Evolutionary conservation across 257 asterid species (phyloP), one percentile per base, ranked within the genome.

Genomic region (Plantago ovata): DNA sequence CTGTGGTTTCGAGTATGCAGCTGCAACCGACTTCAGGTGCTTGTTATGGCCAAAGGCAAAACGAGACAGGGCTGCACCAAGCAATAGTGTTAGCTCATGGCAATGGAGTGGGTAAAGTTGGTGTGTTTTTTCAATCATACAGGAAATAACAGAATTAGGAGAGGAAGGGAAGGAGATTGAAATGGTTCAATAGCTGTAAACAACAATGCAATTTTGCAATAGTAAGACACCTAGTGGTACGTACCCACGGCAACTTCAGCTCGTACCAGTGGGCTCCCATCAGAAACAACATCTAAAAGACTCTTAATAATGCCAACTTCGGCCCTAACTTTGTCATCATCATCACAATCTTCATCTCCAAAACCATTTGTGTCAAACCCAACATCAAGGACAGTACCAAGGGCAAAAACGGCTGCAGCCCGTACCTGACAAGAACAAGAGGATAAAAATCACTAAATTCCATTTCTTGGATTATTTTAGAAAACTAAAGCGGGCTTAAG

Each of bases 161-260:
- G 24, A 49, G 16, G 55, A 49, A 50, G n/a, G n/a, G n/a, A n/a
- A n/a, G n/a, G n/a, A n/a, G n/a, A n/a, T n/a, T n/a, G n/a, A n/a
- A n/a, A n/a, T n/a, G n/a, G n/a, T n/a, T n/a, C n/a, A n/a, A n/a
- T n/a, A n/a, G n/a, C n/a, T n/a, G n/a, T n/a, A 50, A 20, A 36
- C 21, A n/a, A n/a, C n/a, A n/a, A n/a, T 45, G 68, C 53, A 67
- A 49, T 10, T 58, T 38, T 19, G 46, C 50, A 19, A 51, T 33
- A 63, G n/a, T 7, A 62, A 63, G 60, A 11, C 58, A 46, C 66
- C 20, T 53, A 33, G 64, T 23, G 52, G 46, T 22, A 65, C 94
- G 62, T 84, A 93, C 98, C 97, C 66, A 86, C 89, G 60, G 97
- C 96, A 67, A 86, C 99, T 87, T 93, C 99, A 15, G 95, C 96